Evolutionary conservation across 176 grass and related monocot species (phyloP).

Genomic region (Triticum timopheevii): DNA sequence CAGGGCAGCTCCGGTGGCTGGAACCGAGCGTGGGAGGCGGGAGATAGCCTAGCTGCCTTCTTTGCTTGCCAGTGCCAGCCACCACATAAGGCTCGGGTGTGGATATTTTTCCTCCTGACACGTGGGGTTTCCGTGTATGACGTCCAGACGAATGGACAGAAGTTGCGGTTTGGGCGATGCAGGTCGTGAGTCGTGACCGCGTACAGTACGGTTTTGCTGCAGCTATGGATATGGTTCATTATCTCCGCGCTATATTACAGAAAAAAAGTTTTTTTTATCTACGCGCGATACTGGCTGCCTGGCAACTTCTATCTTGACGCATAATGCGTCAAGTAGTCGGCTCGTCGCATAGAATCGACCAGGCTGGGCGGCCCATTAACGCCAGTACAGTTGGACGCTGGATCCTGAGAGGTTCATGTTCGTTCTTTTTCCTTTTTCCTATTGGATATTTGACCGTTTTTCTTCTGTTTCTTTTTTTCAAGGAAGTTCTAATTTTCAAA

Average conservation of each 20-base stretch:
- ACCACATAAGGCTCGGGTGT: constrained; percentile 11
- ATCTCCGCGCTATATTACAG: not conserved
- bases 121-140: not conserved
- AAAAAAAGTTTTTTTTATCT: not conserved
- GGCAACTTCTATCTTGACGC: no score
- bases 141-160: not conserved
- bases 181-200: not conserved
- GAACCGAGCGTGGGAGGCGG: constrained; percentile 20
- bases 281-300: not conserved
- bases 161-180: not conserved
- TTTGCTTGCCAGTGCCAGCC: not conserved
- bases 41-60: not conserved
- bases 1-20: not conserved
- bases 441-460: no score
- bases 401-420: no score
- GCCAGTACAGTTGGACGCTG: no score
- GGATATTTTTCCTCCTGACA: constrained; percentile 24
- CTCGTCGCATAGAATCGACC: no score
- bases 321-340: no score
- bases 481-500: no score
- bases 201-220: no score
- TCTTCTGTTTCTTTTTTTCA: no score
- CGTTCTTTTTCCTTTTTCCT: no score
- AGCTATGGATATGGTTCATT: not conserved
- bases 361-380: no score